Conservation (phyloP, 2,329 filamentous ascomycete species). For the Scolecobasidium constrictum region DNA sequence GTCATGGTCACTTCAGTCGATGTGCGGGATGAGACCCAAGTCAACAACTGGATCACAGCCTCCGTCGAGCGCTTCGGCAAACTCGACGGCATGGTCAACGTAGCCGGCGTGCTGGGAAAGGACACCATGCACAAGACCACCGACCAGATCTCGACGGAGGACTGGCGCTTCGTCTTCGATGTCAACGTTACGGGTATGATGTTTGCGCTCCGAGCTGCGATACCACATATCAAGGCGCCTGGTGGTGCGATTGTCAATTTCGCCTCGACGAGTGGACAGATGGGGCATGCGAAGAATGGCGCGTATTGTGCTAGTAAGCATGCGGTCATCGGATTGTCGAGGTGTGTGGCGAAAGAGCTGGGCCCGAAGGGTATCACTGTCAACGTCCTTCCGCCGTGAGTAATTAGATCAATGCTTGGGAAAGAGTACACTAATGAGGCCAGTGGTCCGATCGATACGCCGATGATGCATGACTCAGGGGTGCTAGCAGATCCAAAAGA, state of each 20-base stretch:
- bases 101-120: conserved; percentile 35
- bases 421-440: too few species aligned
- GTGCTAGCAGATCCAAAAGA: too few species aligned
- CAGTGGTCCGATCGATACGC: too few species aligned
- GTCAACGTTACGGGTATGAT: conserved; percentile 11
- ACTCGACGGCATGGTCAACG: too few species aligned
- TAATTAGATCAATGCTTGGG: too few species aligned
- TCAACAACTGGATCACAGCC: too few species aligned
- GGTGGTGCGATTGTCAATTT: conserved; percentile 8
- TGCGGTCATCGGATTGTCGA: conserved; percentile 5
- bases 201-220: conserved; percentile 7
- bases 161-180: conserved; percentile 10
- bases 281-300: conserved; percentile 7
- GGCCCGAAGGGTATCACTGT: conserved; percentile 6
- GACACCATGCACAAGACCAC: conserved; percentile 17
- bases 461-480: too few species aligned
- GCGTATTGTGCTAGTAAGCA: conserved; percentile 8
- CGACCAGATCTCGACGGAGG: conserved; percentile 14
- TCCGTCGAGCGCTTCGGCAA: too few species aligned
- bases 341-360: conserved; percentile 5
- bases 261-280: conserved; percentile 3
- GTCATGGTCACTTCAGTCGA: too few species aligned
- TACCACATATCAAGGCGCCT: conserved; percentile 1
- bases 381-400: conserved; percentile 18
- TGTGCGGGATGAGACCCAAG: too few species aligned